A percentile compares a stretch with the other conserved stretches of the same genome.
Evolutionary conservation across 768 basidiomycete genomes (phyloP).

Genomic region (Hygrocybe punicea): DNA sequence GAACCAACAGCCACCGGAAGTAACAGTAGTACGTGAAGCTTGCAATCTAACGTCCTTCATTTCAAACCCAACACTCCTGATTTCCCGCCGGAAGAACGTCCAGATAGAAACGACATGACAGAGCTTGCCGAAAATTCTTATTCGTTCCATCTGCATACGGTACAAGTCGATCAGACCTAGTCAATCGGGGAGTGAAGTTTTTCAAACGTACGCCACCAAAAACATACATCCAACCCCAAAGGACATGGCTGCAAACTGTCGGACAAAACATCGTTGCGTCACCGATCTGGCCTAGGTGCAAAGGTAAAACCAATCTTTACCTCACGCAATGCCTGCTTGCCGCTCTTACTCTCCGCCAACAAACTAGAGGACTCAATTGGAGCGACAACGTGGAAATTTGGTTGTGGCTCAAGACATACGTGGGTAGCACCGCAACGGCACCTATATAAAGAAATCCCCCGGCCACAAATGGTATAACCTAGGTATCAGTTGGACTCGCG

Average conservation of each 20-base stretch:
- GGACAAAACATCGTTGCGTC: slow-evolving; percentile 16
- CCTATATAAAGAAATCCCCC: slow-evolving; percentile 94
- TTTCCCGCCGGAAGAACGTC: neutral
- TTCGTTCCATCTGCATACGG: slow-evolving; percentile 69
- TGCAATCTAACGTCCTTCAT: too few relatives aligned
- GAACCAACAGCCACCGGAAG: too few relatives aligned
- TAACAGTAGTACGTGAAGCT: too few relatives aligned
- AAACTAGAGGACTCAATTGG: slow-evolving; percentile 45
- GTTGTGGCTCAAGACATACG: slow-evolving; percentile 48
- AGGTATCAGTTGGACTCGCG: slow-evolving; percentile 10
- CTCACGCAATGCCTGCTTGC: slow-evolving; percentile 87
- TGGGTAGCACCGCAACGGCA: slow-evolving; percentile 86
- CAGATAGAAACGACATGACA: neutral
- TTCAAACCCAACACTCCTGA: neutral
- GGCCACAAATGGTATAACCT: slow-evolving; percentile 89
- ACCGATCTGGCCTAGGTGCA: neutral
- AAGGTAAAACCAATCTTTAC: slow-evolving; percentile 39
- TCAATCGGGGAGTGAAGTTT: neutral
- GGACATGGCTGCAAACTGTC: slow-evolving; percentile 86
- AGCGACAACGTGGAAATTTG: neutral
- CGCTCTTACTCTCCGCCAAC: slow-evolving; percentile 83
- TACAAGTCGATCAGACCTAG: neutral
- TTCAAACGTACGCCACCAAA: slow-evolving; percentile 80
- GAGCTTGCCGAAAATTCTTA: slow-evolving; percentile 30
- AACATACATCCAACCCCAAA: slow-evolving; percentile 92